phyloP scores from a whole-genome alignment of 2,329 filamentous ascomycete species.

The Trichoderma breve region DNA sequence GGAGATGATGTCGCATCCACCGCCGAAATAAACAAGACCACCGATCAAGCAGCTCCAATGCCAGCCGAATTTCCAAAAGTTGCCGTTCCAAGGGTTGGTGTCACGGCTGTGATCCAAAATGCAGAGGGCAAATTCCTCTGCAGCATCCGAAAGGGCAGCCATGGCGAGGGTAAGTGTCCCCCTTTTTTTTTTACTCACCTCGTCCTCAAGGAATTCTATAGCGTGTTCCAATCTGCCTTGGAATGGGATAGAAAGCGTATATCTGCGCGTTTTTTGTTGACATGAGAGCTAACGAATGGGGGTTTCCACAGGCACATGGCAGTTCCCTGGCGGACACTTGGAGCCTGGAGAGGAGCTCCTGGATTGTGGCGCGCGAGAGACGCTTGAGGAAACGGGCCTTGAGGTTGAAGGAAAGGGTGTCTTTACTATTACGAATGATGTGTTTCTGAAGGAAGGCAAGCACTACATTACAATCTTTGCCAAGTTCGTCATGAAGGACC shows the following conservation, averaged over 20 bases:
- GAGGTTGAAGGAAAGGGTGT: constrained; percentile 51
- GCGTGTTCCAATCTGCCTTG: background rate
- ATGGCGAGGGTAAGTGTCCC: constrained; percentile 44
- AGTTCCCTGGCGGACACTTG: constrained; percentile 73
- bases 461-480: constrained; percentile 78
- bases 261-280: background rate
- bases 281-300: constrained; percentile 17
- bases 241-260: background rate
- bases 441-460: constrained; percentile 58
- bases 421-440: constrained; percentile 63
- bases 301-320: constrained; percentile 51
- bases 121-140: constrained; percentile 44
- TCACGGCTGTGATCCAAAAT: constrained; percentile 47
- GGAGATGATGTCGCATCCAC: no score
- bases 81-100: constrained; percentile 38
- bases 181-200: background rate
- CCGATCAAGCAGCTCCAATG: no score
- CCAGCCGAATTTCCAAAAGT: background rate
- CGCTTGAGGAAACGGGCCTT: constrained; percentile 68
- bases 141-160: constrained; percentile 48
- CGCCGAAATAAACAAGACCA: no score
- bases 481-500: constrained; percentile 48
- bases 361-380: constrained; percentile 64
- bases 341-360: constrained; percentile 65
- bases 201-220: background rate